Base-by-base conservation (phyloP, 768 basidiomycete genomes). In the Agaricus sinodeliciosus region DNA sequence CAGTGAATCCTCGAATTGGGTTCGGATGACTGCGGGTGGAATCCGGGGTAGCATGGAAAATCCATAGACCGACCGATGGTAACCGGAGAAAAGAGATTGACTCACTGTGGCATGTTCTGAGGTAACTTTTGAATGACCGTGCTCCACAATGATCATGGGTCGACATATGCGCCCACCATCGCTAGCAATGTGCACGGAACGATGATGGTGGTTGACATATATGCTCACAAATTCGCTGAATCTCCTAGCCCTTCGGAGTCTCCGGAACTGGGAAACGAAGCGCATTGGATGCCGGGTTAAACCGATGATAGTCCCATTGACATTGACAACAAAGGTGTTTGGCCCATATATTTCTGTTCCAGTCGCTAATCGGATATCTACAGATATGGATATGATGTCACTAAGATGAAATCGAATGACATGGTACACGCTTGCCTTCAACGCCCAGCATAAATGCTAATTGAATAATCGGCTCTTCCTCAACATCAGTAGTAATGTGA, bases 161-260 rank as follows among this genome's bases (percentile, higher is more conserved):
- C 96, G 83, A 72, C 96, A 98, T 60, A 99, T 99, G 31, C 96
- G 84, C 2, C 96, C 96, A 25, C 96, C 96, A 63, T 99, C 96
- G 60, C 90, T 86, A 3, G 96, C 94, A 58, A 99, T 95, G 60
- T 97, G 91, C 31, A 99, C 93, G 11, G 92, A 84, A 39, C 80
- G 81, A 64, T 99, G 96, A 68, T 96, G 94, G 60, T 94, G 83
- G 65, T 98, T 96, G 69, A 92, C 89, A 69, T 94, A 99, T 58
- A 96, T 81, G 65, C 90, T 87, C 58, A 99, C 92, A 67, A 99
- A 99, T 69, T 97, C 96, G 64, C 90, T 96, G 62, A 95, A 79
- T 36, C 90, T 79, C 44, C 94, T 86, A 3, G 93, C 92, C 54
- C 96, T 84, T 58, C 96, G 85, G 44, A 99, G 79, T 64, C 87